Evolutionary conservation across 352 stramenopile genomes (phyloP).

Genomic region (Phytophthora hibernalis): DNA sequence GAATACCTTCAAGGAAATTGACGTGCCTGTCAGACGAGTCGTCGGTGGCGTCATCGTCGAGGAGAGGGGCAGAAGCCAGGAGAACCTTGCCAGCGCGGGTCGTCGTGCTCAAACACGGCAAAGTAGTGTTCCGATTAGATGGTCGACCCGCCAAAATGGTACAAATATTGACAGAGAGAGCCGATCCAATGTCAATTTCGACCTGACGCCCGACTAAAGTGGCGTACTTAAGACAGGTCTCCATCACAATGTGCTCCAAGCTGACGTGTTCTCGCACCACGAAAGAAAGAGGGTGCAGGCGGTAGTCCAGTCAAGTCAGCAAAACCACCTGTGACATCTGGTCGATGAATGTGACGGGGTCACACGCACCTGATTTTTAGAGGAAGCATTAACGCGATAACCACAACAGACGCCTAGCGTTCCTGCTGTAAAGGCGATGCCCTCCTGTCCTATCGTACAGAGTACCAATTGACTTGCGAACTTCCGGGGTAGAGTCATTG

Average conservation of each 20-base stretch:
- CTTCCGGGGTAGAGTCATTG: no score
- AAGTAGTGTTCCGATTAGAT: slow-evolving; percentile 5
- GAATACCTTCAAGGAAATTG: slow-evolving; percentile 3
- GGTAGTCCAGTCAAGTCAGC: neutral
- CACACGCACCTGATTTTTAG: no score
- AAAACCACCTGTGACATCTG: slow-evolving; percentile 5
- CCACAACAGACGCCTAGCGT: no score
- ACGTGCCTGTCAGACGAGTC: slow-evolving; percentile 3
- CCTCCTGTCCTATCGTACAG: no score
- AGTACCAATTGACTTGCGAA: no score
- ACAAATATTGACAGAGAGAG: neutral
- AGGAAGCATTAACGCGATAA: no score
- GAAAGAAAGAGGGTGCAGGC: neutral
- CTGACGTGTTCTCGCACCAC: slow-evolving; percentile 11
- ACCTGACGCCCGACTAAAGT: neutral
- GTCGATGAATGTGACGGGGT: slow-evolving; percentile 1
- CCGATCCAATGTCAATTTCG: slow-evolving; percentile 6
- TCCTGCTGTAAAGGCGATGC: no score
- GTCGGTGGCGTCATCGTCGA: slow-evolving; percentile 9
- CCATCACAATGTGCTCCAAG: neutral
- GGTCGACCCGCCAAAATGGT: slow-evolving; percentile 1
- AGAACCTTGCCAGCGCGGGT: slow-evolving; percentile 8
- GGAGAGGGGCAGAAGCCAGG: neutral
- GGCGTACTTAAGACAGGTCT: slow-evolving; percentile 9
- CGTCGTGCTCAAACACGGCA: slow-evolving; percentile 11